Conservation (phyloP, 2,329 filamentous ascomycete genomes). For the Talaromyces funiculosus region DNA sequence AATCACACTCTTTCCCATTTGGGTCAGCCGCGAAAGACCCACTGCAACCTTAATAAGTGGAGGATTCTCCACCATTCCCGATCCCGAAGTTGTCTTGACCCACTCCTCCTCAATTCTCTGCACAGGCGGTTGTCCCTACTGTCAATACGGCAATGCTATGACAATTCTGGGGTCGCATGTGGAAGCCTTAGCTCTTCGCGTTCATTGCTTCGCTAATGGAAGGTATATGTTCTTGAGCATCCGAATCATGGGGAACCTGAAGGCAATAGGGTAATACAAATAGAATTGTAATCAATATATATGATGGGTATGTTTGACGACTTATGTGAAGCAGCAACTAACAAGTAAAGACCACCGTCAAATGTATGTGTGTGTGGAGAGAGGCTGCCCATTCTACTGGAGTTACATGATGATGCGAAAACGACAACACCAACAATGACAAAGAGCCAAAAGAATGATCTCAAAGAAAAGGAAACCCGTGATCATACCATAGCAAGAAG, state of each 20-base stretch:
- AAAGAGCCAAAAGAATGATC: not conserved
- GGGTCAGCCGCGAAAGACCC: not conserved
- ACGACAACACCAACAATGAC: not conserved
- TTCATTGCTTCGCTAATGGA: no score
- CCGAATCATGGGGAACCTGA: no score
- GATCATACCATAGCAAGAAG: not conserved
- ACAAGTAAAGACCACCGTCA: not conserved
- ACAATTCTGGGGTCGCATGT: not conserved
- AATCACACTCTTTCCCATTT: not conserved
- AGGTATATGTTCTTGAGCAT: no score
- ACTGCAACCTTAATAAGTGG: not conserved
- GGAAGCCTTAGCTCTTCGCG: no score
- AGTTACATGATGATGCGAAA: not conserved
- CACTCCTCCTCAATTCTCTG: not conserved
- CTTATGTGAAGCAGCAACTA: conserved; percentile 1
- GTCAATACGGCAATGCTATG: not conserved
- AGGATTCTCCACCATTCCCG: not conserved
- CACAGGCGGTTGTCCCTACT: not conserved
- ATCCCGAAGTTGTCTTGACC: not conserved
- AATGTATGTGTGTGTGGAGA: not conserved
- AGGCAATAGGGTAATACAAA: not conserved
- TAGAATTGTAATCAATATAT: not conserved
- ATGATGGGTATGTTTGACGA: not conserved
- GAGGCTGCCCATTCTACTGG: not conserved
- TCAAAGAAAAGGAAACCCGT: not conserved